Base-by-base conservation (phyloP, 2,329 filamentous ascomycete species). In the Stagonosporopsis cucurbitacearum region DNA sequence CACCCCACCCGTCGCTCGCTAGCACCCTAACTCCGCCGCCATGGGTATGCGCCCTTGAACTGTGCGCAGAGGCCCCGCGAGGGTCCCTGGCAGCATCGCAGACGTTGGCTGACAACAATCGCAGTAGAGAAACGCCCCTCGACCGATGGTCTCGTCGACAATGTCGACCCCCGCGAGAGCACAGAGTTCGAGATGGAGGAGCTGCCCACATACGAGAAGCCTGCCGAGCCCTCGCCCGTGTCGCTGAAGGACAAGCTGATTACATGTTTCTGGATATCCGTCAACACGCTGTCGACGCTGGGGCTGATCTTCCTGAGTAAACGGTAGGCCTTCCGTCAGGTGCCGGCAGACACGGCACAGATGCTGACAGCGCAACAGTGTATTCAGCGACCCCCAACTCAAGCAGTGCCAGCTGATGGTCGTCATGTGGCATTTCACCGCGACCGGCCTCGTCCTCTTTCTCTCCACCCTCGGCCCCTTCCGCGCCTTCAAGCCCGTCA, bases 351-450 rank as follows among this genome's bases (percentile, higher is more conserved):
- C 4, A 13, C 30, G 22, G 22, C 19, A 4, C 30, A 23, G 11
- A n/a, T 59, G 55, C 70, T 74, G 55, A 75, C 64, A 50, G 36
- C 5, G 25, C 33, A n/a, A 44, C 60, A 80, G 78, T 45, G 77
- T 79, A 22, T 78, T 80, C 63, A 74, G 69, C 63, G 78, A 80
- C 60, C 60, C 70, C 37, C 78, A 80, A 58, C 69, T 80, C 54
- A 75, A 77, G 53, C 68, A 71, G 20, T 78, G 77, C 70, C 78
- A 80, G 64, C 74, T 80, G 53, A 75, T 77, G 62, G 78, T 80
- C 41, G 78, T 78, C 17, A 80, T 79, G 75, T 80, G 77, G 78
- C 78, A 80, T 62, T 80, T 80, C 57, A 73, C 74, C 23, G 78
- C 77, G 30, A 80, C 78, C 49, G 69, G 72, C 30, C 71, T 78